phyloP scores from a whole-genome alignment of 768 basidiomycete species.

The Calocera viscosa region DNA sequence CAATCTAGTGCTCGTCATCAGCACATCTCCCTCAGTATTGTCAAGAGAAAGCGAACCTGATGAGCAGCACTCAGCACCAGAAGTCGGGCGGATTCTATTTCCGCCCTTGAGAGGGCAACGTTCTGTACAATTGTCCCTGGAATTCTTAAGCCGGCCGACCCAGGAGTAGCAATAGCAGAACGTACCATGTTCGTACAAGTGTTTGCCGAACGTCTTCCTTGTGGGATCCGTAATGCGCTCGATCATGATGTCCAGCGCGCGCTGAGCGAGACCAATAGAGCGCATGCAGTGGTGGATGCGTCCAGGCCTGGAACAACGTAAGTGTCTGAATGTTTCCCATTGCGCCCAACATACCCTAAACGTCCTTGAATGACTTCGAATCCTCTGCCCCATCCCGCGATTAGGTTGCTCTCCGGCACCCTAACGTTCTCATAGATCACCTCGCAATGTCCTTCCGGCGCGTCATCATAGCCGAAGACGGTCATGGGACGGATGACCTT shows the following conservation, averaged over 20 bases:
- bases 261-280: slow-evolving; percentile 76
- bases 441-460: slow-evolving; percentile 94
- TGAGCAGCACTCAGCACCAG: slow-evolving; percentile 86
- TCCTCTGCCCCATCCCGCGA: slow-evolving; percentile 87
- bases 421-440: slow-evolving; percentile 89
- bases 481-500: slow-evolving; percentile 84
- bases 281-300: slow-evolving; percentile 98
- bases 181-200: slow-evolving; percentile 77
- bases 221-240: slow-evolving; percentile 83
- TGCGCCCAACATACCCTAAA: slow-evolving; percentile 50
- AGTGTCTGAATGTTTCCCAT: not conserved
- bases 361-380: slow-evolving; percentile 98
- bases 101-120: slow-evolving; percentile 83
- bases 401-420: slow-evolving; percentile 67
- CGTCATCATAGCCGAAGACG: slow-evolving; percentile 89
- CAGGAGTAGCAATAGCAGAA: not conserved
- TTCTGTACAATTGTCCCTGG: slow-evolving; percentile 78
- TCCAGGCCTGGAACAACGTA: slow-evolving; percentile 50
- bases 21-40: not conserved
- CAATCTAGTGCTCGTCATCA: slow-evolving; percentile 47
- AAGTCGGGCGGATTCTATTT: slow-evolving; percentile 77
- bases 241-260: slow-evolving; percentile 76
- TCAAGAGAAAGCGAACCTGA: slow-evolving; percentile 37
- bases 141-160: not conserved
- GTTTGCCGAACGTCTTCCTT: slow-evolving; percentile 89